Percentiles rank a stretch among this genome's conserved stretches.
Evolutionary conservation across 1,284 basidiomycete genomes (phyloP).

Genomic region (Ustilago trichophora): DNA sequence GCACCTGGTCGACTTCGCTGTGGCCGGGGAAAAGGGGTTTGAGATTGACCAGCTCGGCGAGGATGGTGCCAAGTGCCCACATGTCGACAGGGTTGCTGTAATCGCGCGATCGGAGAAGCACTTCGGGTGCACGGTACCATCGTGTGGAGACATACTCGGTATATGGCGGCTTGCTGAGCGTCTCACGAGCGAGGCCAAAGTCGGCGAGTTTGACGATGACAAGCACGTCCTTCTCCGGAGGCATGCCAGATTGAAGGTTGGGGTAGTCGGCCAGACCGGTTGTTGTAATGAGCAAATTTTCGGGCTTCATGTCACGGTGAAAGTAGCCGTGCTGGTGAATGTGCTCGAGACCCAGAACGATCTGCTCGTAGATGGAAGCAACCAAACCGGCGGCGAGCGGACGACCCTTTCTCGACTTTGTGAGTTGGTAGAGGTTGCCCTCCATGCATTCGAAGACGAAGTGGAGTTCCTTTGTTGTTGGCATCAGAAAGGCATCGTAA

Average conservation of each 20-base stretch:
- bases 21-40: constrained; percentile 98
- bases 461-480: constrained; percentile 91
- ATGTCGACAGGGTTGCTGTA: constrained; percentile 98
- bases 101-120: constrained; percentile 86
- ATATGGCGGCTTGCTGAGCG: constrained; percentile 86
- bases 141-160: constrained; percentile 98
- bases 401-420: constrained; percentile 93
- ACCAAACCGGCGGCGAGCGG: constrained; percentile 93
- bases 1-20: constrained; percentile 91
- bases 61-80: constrained; percentile 98
- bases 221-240: constrained; percentile 85
- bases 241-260: constrained; percentile 47
- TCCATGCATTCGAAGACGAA: constrained; percentile 99
- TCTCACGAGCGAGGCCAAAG: constrained; percentile 95
- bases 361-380: constrained; percentile 92
- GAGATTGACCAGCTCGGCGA: constrained; percentile 94
- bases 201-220: constrained; percentile 98
- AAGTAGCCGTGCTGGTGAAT: constrained; percentile 94
- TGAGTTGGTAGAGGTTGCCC: constrained; percentile 98
- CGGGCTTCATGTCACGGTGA: constrained; percentile 99
- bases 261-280: constrained; percentile 94
- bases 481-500: constrained; percentile 97
- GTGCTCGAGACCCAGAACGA: constrained; percentile 87
- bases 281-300: constrained; percentile 99
- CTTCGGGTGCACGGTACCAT: constrained; percentile 99